Conservation (phyloP, 2,329 filamentous ascomycete genomes). For the Fusarium tuaranense region DNA sequence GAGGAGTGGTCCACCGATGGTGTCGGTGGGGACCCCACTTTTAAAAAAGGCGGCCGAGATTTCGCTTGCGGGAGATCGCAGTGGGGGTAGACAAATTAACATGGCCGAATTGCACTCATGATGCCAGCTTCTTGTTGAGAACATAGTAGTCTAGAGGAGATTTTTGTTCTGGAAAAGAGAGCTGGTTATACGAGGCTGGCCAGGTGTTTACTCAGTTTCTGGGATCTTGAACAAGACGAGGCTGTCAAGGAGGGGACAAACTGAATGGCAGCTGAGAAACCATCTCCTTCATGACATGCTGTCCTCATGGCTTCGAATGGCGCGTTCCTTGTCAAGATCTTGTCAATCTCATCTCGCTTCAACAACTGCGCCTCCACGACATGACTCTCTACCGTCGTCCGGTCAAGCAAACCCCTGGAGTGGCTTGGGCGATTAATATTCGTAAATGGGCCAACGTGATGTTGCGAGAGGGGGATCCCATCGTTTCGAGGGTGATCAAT, state of each 20-base stretch:
- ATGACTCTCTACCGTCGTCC: background rate
- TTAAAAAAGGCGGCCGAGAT: slow-evolving; percentile 17
- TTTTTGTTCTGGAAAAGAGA: background rate
- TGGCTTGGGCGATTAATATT: background rate
- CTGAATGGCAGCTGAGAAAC: background rate
- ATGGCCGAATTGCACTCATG: background rate
- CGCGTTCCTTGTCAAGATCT: background rate
- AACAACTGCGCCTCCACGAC: background rate
- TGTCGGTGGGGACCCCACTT: slow-evolving; percentile 12
- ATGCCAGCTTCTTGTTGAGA: background rate
- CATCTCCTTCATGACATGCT: background rate
- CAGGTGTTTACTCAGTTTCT: background rate
- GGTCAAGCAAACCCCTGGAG: background rate
- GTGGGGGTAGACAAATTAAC: background rate
- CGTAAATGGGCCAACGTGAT: slow-evolving; percentile 17
- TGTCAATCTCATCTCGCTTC: slow-evolving; percentile 5
- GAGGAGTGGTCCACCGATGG: slow-evolving; percentile 9
- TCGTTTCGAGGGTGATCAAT: background rate
- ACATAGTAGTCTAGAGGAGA: too few species aligned
- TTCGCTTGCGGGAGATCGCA: slow-evolving; percentile 8
- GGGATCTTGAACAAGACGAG: background rate
- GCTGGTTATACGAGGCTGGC: background rate
- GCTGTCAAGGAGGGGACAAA: background rate
- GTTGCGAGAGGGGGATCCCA: background rate
- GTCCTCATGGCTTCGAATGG: slow-evolving; percentile 3